Evolutionary conservation across 1,139 yeast species (phyloP), one percentile per base, ranked within the genome.

Genomic region (Yamadazyma membranifaciens): DNA sequence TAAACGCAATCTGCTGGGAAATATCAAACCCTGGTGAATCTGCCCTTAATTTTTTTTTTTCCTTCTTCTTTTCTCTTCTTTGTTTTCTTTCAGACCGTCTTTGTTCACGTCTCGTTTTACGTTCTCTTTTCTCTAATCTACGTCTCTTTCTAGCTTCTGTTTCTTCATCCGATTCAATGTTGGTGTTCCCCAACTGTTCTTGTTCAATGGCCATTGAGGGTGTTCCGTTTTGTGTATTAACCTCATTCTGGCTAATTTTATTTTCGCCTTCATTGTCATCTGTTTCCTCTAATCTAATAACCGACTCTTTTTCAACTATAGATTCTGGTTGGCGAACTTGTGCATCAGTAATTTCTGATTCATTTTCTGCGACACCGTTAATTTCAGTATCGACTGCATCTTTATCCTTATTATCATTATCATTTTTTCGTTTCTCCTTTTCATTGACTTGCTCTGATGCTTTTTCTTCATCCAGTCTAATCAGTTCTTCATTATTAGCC

Each of bases 1-100:
- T 33, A 14, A 33, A 33, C 27, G 20, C 35, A 20, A 33, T 33
- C n/a, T 33, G 25, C 14, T 33, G 35, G 6, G 35, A 33, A 17
- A 9, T 22, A 10, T 12, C 14, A n/a, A 33, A 33, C 7, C 24
- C 24, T 13, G 35, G 35, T 17, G 35, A 17, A 6, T 33, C 27
- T 10, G 20, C 35, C 14, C 12, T 26, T 30, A 34, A 20, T 11
- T 22, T 5, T 38, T 31, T 36, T 12, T 27, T 30, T 13, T 30
- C 16, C 13, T 29, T 22, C 28, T 29, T 31, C 29, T 31, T 28
- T 30, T 36, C 33, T 12, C 33, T 30, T 11, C 30, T 30, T 36
- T 36, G 34, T n/a, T 24, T 13, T 29, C 14, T 36, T 15, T 30
- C 34, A 17, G 13, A 29, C 4, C 38, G 17, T 20, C 25, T 17